phyloP scores from a whole-genome alignment of 2,329 filamentous ascomycete genomes.

The Exserohilum rostratum region DNA sequence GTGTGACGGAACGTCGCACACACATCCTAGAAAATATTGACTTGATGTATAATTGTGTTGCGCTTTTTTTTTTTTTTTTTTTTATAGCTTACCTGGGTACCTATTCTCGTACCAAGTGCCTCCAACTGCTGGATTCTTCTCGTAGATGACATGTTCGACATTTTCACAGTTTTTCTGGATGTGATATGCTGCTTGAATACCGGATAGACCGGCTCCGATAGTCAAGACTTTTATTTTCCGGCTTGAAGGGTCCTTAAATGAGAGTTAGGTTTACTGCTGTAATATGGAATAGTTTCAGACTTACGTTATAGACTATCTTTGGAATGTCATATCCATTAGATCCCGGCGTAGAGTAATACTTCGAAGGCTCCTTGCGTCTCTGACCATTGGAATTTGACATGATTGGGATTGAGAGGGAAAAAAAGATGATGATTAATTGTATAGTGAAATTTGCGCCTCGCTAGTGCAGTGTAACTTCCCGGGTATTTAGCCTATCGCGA shows the following conservation, averaged over 20 bases:
- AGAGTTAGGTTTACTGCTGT: rapidly evolving
- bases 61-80: too few species aligned
- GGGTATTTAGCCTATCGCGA: too few species aligned
- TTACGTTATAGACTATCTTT: constrained; percentile 46
- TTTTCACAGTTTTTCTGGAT: constrained; percentile 53
- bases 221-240: constrained; percentile 54
- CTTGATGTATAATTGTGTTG: too few species aligned
- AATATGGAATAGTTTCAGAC: background rate
- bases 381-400: too few species aligned
- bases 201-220: constrained; percentile 57
- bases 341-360: too few species aligned
- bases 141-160: constrained; percentile 57
- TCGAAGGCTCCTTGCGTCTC: too few species aligned
- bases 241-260: constrained; percentile 26
- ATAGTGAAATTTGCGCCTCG: too few species aligned
- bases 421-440: too few species aligned
- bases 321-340: constrained; percentile 51
- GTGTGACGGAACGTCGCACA: constrained; percentile 55
- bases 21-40: constrained; percentile 34
- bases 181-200: constrained; percentile 56
- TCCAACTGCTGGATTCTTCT: constrained; percentile 55
- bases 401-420: too few species aligned
- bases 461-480: too few species aligned
- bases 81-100: constrained; percentile 35
- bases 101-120: constrained; percentile 56